Evolutionary conservation across 441 rosid genomes (phyloP), one percentile per base, ranked within the genome.

Genomic region (Gossypium schwendimanii): DNA sequence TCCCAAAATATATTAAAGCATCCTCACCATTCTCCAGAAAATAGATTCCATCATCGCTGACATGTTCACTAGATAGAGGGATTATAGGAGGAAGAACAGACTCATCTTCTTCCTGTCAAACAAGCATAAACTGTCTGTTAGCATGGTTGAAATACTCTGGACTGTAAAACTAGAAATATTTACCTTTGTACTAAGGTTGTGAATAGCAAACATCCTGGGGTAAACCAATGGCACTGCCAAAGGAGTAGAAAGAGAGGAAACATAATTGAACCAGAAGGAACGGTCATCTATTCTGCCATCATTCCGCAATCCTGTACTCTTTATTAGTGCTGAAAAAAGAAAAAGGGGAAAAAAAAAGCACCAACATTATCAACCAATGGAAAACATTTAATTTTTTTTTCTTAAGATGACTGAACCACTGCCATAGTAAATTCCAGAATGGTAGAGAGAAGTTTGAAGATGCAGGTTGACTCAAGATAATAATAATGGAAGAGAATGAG

Each of bases 1-100:
- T 86, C 64, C 98, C 97, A 33, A 90, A 70, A 80, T 89, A 93
- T 73, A 96, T 81, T 72, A 90, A 79, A 79, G 89, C 91, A 82
- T 93, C 97, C 41, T 86, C 91, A 61, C 99, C 99, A 64, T 94
- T 94, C 82, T 96, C 99, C 74, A 96, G 98, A 83, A 96, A 88
- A 87, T 94, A 96, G 24, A 94, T 86, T 82, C 98, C 99, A 53
- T 85, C 94, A 60, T 94, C 93, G 52, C 82, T 87, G 65, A 94
- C 77, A 26, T 92, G 87, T 75, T 94, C 98, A 69, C 98, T 94
- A 66, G 96, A 82, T 73, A 96, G 94, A 41, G 98, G 98, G 77
- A 96, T 84, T 69, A 86, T 70, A 60, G 87, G 50, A 67, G 98
- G 98, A 76, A 91, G 77, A 61, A 81, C 49, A 70, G 87, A 77